Base-by-base conservation (phyloP, 306 rosid species). In the Mimosa pudica region DNA sequence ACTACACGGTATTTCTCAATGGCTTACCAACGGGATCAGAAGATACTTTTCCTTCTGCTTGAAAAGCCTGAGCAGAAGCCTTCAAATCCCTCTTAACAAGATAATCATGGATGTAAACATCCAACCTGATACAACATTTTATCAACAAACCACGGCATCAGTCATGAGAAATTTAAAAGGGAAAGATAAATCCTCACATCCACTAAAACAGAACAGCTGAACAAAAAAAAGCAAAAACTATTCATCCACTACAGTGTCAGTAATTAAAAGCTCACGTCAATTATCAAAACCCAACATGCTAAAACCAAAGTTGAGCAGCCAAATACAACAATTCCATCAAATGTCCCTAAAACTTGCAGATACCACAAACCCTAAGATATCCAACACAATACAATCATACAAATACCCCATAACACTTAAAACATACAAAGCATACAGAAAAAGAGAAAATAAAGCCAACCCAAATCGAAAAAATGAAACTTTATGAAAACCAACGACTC, bases 51-150 rank as follows among this genome's bases (percentile, higher is more conserved):
- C 97, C 99, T 92, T 93, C 99, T 24, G 98, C 93, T 91, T 91
- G 99, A 82, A 95, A 95, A 58, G 99, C 99, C 89, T 95, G 96
- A 71, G 99, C 99, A 69, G 99, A 89, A 87, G 96, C 98, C 85
- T 91, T 95, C 83, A 95, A 93, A 79, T 95, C 99, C 84, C 99
- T 89, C 87, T 95, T 95, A 72, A 95, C 99, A 60, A 95, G 84
- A 82, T 95, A 95, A 88, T 95, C 99, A 70, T 95, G 94, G 84
- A 95, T 95, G 74, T 95, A 95, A 74, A 95, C 99, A 93, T 95
- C 99, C 82, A 95, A 86, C 99, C 99, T 95, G 88, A 84, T 79
- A 77, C 76, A 61, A 14, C 55, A 42, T 7, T 41, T 68, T 41
- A 64, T 51, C 49, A 85, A 75, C 47, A 83, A 86, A 70, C 75